Evolutionary conservation across 2,329 filamentous ascomycete species (phyloP).

Genomic region (Diplodia corticola): DNA sequence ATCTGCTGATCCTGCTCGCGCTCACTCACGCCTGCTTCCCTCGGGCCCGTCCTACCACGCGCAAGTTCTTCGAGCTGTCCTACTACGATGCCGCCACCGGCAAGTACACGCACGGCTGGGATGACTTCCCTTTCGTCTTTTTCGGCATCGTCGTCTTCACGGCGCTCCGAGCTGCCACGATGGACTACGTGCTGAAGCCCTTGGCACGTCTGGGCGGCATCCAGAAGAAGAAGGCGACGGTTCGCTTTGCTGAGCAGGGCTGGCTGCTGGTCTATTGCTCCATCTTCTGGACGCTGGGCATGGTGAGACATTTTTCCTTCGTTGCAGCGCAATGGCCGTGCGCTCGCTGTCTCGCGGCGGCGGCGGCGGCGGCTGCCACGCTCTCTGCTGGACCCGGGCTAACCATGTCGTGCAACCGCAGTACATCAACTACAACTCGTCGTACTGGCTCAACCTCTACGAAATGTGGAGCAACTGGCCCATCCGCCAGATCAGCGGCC

Average conservation of each 20-base stretch:
- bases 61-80: slow-evolving; percentile 83
- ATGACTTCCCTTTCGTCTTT: slow-evolving; percentile 75
- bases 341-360: background rate
- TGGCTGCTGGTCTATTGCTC: slow-evolving; percentile 86
- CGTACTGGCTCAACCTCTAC: slow-evolving; percentile 74
- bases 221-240: slow-evolving; percentile 70
- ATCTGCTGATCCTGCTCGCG: slow-evolving; percentile 78
- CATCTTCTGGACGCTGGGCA: slow-evolving; percentile 78
- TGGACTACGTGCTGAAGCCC: slow-evolving; percentile 85
- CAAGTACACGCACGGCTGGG: slow-evolving; percentile 72
- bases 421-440: slow-evolving; percentile 78
- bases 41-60: slow-evolving; percentile 73
- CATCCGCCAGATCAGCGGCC: slow-evolving; percentile 67
- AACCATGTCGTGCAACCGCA: slow-evolving; percentile 40
- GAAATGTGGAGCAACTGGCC: slow-evolving; percentile 88
- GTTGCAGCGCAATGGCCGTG: background rate
- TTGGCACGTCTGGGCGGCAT: slow-evolving; percentile 73
- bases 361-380: slow-evolving; percentile 2
- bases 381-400: background rate
- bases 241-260: slow-evolving; percentile 89
- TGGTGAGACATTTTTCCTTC: slow-evolving; percentile 56
- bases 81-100: slow-evolving; percentile 72
- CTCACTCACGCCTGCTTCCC: slow-evolving; percentile 83
- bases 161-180: slow-evolving; percentile 75
- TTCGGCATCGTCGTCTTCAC: slow-evolving; percentile 85